Evolutionary conservation across 2,329 filamentous ascomycete genomes (phyloP), one percentile per base, ranked within the genome.

Genomic region (Zymoseptoria tritici): DNA sequence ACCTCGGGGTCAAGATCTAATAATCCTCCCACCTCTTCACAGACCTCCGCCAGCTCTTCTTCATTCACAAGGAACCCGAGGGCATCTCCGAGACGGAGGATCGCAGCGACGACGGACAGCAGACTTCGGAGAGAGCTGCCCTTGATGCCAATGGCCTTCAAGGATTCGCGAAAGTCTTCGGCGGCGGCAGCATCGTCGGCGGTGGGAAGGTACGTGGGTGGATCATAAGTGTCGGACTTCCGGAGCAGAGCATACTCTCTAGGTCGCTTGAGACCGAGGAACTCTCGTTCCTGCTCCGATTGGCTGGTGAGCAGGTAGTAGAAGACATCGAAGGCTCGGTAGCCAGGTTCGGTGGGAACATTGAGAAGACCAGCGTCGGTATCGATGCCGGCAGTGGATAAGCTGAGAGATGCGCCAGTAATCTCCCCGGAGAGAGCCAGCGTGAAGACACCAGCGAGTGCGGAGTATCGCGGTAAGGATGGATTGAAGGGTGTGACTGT

Each of bases 311-410:
- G 81, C 0, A 99, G 84, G 70, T 97, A 97, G 77, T 99, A 97
- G 72, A 99, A 97, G 55, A 96, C 94, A 71, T 99, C 93, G 68
- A 99, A 99, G 3, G 93, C 94, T 63, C 94, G 87, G 74, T 91
- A 91, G 11, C 94, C 94, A 6, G 85, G 71, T 71, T 96, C 86
- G 0, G 85, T 75, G 0, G 94, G 90, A 16, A 99, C 85, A 59
- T 89, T 85, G 16, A 97, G 79, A 9, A 99, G 80, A 50, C 93
- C 94, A 63, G 85, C 85, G 20, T 81, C 77, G 0, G 91, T 94
- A 72, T 99, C 90, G 61, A 99, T 89, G 19, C 94, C 94, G 2
- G 90, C 89, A 49, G 91, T 88, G 0, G 93, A 93, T 7, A 99
- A 78, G 24, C 91, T 86, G 55, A 97, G 75, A 2, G 85, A 83